phyloP scores from a whole-genome alignment of 257 asterid genomes.

The Solanum sparsipilum region DNA sequence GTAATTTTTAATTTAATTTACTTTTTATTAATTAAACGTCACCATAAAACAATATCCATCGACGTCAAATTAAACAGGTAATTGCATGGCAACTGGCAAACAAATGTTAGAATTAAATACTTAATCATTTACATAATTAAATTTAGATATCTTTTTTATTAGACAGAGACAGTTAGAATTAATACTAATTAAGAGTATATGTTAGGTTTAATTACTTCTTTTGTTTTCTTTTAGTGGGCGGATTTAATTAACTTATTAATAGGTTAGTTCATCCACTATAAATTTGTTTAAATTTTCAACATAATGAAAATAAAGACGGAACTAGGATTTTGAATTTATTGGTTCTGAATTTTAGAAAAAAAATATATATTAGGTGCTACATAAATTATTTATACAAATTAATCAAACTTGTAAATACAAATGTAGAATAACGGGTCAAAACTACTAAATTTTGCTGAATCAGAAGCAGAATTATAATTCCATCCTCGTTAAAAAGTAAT shows the following conservation, averaged over 20 bases:
- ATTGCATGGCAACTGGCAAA: neutral
- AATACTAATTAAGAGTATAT: neutral
- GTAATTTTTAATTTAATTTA: too few relatives aligned
- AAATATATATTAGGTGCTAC: neutral
- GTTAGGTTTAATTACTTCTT: neutral
- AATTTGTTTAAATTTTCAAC: neutral
- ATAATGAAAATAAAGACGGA: neutral
- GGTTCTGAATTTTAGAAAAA: accelerated
- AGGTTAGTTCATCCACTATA: neutral
- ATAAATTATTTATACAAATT: neutral
- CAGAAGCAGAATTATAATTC: neutral
- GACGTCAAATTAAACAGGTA: neutral
- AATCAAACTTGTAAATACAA: neutral
- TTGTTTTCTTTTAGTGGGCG: neutral
- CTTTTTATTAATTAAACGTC: neutral
- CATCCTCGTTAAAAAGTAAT: neutral
- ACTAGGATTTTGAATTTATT: neutral
- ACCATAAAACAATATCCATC: neutral
- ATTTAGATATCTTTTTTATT: neutral
- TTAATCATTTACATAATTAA: neutral
- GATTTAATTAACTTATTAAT: neutral
- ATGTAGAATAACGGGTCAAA: neutral
- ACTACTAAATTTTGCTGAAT: neutral
- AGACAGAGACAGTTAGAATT: neutral
- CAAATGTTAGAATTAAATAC: neutral